phyloP scores from a whole-genome alignment of 805 yeast genomes.

The Saccharomycopsis babjevae region DNA sequence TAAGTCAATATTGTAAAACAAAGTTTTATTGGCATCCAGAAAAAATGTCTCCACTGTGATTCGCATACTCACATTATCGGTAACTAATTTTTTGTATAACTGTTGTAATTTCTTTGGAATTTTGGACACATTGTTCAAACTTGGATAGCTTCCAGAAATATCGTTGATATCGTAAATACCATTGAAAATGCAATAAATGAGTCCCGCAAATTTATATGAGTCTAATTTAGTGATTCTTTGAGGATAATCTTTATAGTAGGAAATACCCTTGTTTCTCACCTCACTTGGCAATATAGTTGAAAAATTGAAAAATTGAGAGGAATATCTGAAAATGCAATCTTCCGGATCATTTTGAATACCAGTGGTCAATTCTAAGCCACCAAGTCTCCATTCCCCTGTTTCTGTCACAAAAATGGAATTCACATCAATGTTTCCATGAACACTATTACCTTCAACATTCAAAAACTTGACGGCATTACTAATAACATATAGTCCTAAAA shows the following conservation, averaged over 20 bases:
- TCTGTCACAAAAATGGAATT: constrained; percentile 55
- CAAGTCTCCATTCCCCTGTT: constrained; percentile 74
- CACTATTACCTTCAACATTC: constrained; percentile 32
- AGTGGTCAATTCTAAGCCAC: constrained; percentile 67
- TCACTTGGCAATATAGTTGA: constrained; percentile 43
- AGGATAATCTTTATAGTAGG: constrained; percentile 24
- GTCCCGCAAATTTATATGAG: constrained; percentile 51
- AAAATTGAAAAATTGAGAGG: constrained; percentile 26
- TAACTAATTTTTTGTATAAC: constrained; percentile 32
- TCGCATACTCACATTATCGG: constrained; percentile 27
- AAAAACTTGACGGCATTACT: constrained; percentile 36
- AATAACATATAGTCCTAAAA: constrained; percentile 49
- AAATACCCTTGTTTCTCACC: constrained; percentile 35
- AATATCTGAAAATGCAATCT: constrained; percentile 28
- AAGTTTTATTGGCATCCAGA: constrained; percentile 25
- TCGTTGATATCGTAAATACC: constrained; percentile 13
- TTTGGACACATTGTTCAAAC: constrained; percentile 14
- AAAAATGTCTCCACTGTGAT: constrained; percentile 27
- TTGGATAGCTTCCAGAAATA: neutral
- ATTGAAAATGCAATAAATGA: constrained; percentile 40
- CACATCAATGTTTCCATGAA: constrained; percentile 53
- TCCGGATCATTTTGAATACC: constrained; percentile 16
- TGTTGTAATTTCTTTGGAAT: constrained; percentile 32
- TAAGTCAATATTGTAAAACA: constrained; percentile 35
- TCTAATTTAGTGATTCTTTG: constrained; percentile 42